A percentile compares a stretch with the other conserved stretches of the same genome.
Evolutionary conservation across 2,329 filamentous ascomycete species (phyloP).

Genomic region (Monilinia aucupariae): DNA sequence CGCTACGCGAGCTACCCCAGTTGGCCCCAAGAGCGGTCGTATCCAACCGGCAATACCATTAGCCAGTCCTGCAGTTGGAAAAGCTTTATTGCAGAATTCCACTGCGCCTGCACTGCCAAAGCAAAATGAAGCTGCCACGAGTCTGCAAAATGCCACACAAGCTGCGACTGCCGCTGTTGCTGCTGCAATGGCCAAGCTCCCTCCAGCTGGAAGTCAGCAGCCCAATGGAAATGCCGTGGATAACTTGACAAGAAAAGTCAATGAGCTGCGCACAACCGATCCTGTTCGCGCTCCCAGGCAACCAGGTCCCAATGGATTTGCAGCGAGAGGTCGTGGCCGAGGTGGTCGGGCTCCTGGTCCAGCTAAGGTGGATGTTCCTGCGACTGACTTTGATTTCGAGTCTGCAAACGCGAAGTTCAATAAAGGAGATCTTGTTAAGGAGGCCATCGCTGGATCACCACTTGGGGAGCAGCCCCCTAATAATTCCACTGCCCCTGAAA

Average conservation of each 20-base stretch:
- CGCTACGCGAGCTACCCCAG: constrained; percentile 29
- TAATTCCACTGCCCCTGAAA: constrained; percentile 35
- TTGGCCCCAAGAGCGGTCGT: constrained; percentile 44
- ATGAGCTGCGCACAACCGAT: constrained; percentile 68
- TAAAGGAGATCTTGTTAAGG: constrained; percentile 77
- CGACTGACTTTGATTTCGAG: constrained; percentile 89
- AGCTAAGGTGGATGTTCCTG: constrained; percentile 79
- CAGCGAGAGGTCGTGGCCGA: constrained; percentile 40
- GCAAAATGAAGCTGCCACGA: constrained; percentile 36
- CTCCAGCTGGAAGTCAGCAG: constrained; percentile 32
- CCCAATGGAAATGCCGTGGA: constrained; percentile 49
- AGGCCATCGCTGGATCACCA: constrained; percentile 78
- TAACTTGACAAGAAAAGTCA: constrained; percentile 68
- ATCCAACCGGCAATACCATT: constrained; percentile 64
- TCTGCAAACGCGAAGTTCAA: constrained; percentile 83
- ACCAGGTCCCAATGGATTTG: constrained; percentile 38
- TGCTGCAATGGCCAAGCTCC: constrained; percentile 70
- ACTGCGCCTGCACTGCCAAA: constrained; percentile 12
- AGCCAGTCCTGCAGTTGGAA: constrained; percentile 36
- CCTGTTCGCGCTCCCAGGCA: constrained; percentile 47
- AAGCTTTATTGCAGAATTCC: constrained; percentile 38
- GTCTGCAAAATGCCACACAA: constrained; percentile 63
- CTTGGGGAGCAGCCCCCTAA: constrained; percentile 46
- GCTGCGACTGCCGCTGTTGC: constrained; percentile 73
- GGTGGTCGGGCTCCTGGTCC: constrained; percentile 39